Percentiles rank a stretch among this genome's conserved stretches.
phyloP scores from a whole-genome alignment of 140 eudicot species.

The Ambrosia hybrid region DNA sequence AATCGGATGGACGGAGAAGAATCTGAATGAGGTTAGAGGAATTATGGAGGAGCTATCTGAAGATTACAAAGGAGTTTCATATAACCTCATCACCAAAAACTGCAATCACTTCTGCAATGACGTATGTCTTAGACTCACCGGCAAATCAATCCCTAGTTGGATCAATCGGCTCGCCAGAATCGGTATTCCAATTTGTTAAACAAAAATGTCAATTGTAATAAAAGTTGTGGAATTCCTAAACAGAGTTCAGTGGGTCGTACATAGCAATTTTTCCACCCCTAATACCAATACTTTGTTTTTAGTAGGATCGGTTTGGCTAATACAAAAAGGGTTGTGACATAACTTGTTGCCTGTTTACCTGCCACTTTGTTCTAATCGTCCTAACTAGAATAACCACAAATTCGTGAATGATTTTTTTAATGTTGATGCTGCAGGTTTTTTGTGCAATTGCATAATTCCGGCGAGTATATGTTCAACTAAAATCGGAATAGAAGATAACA shows the following conservation, averaged over 20 bases:
- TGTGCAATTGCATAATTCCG: constrained; percentile 78
- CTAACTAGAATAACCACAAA: too few species aligned
- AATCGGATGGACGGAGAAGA: constrained; percentile 79
- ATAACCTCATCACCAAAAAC: constrained; percentile 79
- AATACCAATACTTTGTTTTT: too few species aligned
- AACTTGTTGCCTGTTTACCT: too few species aligned
- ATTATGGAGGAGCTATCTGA: constrained; percentile 70
- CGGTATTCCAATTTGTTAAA: constrained; percentile 42
- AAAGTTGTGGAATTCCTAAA: too few species aligned
- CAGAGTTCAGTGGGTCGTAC: too few species aligned
- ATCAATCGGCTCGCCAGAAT: constrained; percentile 88
- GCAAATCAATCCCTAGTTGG: constrained; percentile 80
- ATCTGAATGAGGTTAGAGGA: constrained; percentile 45
- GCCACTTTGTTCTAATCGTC: too few species aligned
- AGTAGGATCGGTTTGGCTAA: too few species aligned
- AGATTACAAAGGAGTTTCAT: constrained; percentile 74
- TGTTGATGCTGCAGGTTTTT: constrained; percentile 40
- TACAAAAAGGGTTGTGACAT: too few species aligned
- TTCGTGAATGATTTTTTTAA: too few species aligned
- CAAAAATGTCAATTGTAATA: background rate
- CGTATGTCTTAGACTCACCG: constrained; percentile 65
- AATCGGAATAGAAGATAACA: constrained; percentile 67
- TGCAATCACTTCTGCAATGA: constrained; percentile 94
- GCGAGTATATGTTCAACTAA: constrained; percentile 58
- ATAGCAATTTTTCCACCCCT: too few species aligned